Conservation (phyloP, 2,329 filamentous ascomycete species). For the Aspergillus aculeatinus region DNA sequence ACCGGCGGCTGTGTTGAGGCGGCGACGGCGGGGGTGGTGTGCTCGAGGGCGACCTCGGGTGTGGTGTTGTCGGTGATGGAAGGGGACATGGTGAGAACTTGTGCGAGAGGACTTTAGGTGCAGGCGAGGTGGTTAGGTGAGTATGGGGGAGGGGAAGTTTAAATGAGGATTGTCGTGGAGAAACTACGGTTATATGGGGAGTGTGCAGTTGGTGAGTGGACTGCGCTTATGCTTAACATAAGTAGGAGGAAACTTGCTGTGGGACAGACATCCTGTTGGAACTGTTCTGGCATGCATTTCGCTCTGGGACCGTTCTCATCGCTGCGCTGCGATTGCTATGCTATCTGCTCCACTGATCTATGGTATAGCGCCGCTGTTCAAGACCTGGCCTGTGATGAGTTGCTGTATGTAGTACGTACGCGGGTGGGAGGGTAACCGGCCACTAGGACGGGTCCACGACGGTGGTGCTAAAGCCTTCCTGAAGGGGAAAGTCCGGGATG, state of each 20-base stretch:
- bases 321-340: not conserved
- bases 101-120: not conserved
- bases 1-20: slow-evolving; percentile 35
- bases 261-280: not conserved
- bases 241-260: slow-evolving; percentile 15
- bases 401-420: no score
- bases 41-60: slow-evolving; percentile 20
- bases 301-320: not conserved
- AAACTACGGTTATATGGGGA: not conserved
- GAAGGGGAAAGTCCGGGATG: not conserved
- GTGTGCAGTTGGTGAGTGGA: not conserved
- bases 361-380: not conserved
- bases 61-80: slow-evolving; percentile 10
- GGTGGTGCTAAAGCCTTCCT: not conserved
- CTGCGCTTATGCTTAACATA: slow-evolving; percentile 20
- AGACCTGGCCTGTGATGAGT: no score
- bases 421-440: no score
- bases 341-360: not conserved
- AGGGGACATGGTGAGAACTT: slow-evolving; percentile 21
- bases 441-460: no score
- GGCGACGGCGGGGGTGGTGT: slow-evolving; percentile 25
- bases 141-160: not conserved
- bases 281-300: not conserved
- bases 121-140: not conserved
- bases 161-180: not conserved